These are phyloP conservation scores for rapeseed (Brassica napus) DNA, from an alignment of 345 rosid species.

Conservation along the genomic window Da-Ae NC_063436.1:20692501-20693000, in stretches of 20 bases:
- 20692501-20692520: conserved; percentile 61
- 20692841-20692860: conserved; percentile 63
- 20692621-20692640: conserved; percentile 89
- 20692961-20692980: conserved; percentile 49
- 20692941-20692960: neutral
- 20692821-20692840: conserved; percentile 86
- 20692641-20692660: conserved; percentile 88
- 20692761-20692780: conserved; percentile 50
- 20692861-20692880: neutral
- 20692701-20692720: conserved; percentile 45
- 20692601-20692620: conserved; percentile 92
- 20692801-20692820: conserved; percentile 89
- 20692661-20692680: conserved; percentile 86
- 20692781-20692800: conserved; percentile 93
- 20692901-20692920: too few species aligned
- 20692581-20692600: conserved; percentile 47
- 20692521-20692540: conserved; percentile 34
- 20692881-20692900: too few species aligned
- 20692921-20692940: neutral
- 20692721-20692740: neutral
- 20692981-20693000: conserved; percentile 96
- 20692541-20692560: neutral
- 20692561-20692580: neutral
- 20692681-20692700: conserved; percentile 88
- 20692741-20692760: conserved; percentile 5